Evolutionary conservation across 2,329 filamentous ascomycete species (phyloP).

Genomic region (Penicillium janthinellum): DNA sequence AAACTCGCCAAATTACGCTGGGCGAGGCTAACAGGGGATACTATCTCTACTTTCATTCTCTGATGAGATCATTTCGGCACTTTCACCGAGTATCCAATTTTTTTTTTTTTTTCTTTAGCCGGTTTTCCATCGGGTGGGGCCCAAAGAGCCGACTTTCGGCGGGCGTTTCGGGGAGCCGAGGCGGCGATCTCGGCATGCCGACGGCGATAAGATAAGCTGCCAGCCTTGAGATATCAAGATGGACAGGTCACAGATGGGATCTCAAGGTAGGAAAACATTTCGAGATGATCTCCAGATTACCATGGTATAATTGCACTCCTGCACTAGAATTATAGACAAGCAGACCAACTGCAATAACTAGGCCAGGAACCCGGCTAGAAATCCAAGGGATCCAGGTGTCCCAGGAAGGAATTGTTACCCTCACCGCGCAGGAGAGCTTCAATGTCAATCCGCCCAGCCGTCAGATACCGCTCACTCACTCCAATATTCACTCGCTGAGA

Average conservation of each 20-base stretch:
- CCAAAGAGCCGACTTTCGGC: conserved; percentile 25
- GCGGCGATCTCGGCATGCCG: conserved; percentile 23
- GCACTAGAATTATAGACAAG: conserved; percentile 3
- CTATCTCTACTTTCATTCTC: neutral
- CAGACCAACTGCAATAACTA: neutral
- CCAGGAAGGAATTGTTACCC: conserved; percentile 67
- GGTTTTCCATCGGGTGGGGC: conserved; percentile 18
- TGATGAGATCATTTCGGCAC: conserved; percentile 13
- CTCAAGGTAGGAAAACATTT: neutral
- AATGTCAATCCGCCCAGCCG: conserved; percentile 80
- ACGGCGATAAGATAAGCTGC: conserved; percentile 12
- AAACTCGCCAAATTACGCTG: neutral
- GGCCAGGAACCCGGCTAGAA: conserved; percentile 25
- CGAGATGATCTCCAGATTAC: no score
- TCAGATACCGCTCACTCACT: conserved; percentile 83
- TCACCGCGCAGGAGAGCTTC: conserved; percentile 68
- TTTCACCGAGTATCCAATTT: conserved; percentile 11
- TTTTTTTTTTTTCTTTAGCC: conserved; percentile 21
- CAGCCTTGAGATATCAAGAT: no score
- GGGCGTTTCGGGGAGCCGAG: conserved; percentile 14
- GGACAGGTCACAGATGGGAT: no score
- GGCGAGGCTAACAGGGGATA: neutral
- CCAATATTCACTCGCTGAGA: conserved; percentile 78
- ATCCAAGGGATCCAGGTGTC: conserved; percentile 53
- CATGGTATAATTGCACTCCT: neutral